Conservation (phyloP, 345 rosid species). For the Eucalyptus pauciflora region DNA sequence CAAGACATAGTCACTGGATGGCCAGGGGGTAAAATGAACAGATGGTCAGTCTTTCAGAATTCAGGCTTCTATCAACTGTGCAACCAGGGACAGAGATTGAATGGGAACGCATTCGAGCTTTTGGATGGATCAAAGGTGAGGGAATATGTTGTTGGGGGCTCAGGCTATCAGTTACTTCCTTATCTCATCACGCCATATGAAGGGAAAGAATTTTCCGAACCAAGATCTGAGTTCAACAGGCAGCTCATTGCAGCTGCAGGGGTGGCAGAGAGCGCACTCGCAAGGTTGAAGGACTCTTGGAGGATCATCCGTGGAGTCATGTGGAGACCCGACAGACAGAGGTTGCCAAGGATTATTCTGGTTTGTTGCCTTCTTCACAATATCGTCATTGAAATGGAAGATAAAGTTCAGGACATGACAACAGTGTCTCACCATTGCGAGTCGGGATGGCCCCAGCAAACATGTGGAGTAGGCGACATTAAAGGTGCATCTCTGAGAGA, state of each 20-base stretch:
- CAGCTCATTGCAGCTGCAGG: conserved; percentile 20
- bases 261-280: conserved; percentile 42
- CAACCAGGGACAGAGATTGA: conserved; percentile 35
- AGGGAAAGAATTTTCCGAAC: conserved; percentile 23
- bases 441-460: conserved; percentile 25
- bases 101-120: conserved; percentile 18
- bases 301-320: conserved; percentile 46
- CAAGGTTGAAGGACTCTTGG: conserved; percentile 44
- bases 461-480: conserved; percentile 17
- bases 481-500: conserved; percentile 37
- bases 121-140: conserved; percentile 29
- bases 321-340: conserved; percentile 65
- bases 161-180: conserved; percentile 47
- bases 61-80: conserved; percentile 34
- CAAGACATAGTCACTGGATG: conserved; percentile 59
- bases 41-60: conserved; percentile 24
- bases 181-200: conserved; percentile 41
- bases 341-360: conserved; percentile 48
- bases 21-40: conserved; percentile 49
- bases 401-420: conserved; percentile 14
- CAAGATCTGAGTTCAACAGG: conserved; percentile 29
- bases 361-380: conserved; percentile 69
- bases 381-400: conserved; percentile 44
- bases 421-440: conserved; percentile 22
- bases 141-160: conserved; percentile 54